Evolutionary conservation across 148 eudicot genomes (phyloP).

Genomic region (Oxyria digyna): DNA sequence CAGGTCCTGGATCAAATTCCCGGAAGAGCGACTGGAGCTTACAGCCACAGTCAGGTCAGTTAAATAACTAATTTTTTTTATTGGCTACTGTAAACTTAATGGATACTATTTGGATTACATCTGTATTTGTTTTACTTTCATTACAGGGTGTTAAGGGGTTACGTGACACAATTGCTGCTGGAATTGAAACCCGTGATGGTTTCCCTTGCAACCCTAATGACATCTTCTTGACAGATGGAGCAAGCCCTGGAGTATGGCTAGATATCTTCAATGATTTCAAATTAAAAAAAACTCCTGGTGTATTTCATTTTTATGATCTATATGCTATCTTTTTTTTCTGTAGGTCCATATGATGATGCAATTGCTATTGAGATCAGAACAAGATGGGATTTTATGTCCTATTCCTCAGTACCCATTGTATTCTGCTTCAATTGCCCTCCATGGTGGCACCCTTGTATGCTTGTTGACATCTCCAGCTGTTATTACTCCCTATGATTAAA

Average conservation of each 20-base stretch:
- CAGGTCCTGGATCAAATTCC: constrained; percentile 86
- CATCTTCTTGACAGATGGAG: constrained; percentile 97
- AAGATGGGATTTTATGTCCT: constrained; percentile 90
- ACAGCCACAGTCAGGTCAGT: constrained; percentile 85
- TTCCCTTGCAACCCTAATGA: constrained; percentile 82
- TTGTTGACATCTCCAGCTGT: background rate
- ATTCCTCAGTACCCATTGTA: constrained; percentile 95
- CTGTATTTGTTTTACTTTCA: constrained; percentile 1
- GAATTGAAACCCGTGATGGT: constrained; percentile 92
- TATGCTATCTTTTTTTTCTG: constrained; percentile 1
- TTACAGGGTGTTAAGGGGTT: constrained; percentile 79
- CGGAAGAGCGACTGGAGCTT: constrained; percentile 90
- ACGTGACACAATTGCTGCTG: constrained; percentile 85
- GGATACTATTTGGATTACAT: background rate
- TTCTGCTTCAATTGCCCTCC: constrained; percentile 95
- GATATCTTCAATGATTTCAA: background rate
- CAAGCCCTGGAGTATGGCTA: constrained; percentile 40
- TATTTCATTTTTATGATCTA: background rate
- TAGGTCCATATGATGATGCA: constrained; percentile 99
- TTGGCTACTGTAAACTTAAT: background rate
- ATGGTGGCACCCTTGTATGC: constrained; percentile 93
- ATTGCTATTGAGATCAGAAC: constrained; percentile 64
- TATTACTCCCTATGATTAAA: background rate
- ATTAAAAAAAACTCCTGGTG: background rate
- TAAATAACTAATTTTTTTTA: background rate